Percentiles rank a stretch among this genome's conserved stretches.
phyloP scores from a whole-genome alignment of 2,329 filamentous ascomycete genomes.

The Aureobasidium leucospermi region DNA sequence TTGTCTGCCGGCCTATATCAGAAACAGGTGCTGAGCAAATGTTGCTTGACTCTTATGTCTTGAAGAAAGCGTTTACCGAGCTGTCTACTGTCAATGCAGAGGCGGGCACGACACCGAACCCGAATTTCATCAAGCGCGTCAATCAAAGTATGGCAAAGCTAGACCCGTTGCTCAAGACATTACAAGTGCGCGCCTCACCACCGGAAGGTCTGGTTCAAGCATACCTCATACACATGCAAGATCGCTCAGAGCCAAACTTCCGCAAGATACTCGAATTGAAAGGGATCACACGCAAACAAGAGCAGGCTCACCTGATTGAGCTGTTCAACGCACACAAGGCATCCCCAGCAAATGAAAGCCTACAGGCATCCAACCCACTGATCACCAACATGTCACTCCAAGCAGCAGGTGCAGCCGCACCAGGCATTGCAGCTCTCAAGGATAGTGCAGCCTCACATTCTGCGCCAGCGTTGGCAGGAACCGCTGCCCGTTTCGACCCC shows the following conservation, averaged over 20 bases:
- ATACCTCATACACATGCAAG: conserved; percentile 93
- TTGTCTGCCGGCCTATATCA: conserved; percentile 82
- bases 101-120: conserved; percentile 44
- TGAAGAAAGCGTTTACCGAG: conserved; percentile 70
- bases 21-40: conserved; percentile 97
- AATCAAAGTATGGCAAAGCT: conserved; percentile 77
- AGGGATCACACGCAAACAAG: conserved; percentile 70
- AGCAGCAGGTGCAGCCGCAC: conserved; percentile 41
- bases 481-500: conserved; percentile 60
- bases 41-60: conserved; percentile 87
- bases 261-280: conserved; percentile 93
- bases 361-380: conserved; percentile 60
- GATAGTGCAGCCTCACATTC: conserved; percentile 22
- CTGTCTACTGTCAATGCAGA: conserved; percentile 57
- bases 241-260: conserved; percentile 91
- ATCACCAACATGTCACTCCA: conserved; percentile 52
- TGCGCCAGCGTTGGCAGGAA: conserved; percentile 29
- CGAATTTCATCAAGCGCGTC: conserved; percentile 77
- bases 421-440: conserved; percentile 16
- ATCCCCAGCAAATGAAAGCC: conserved; percentile 56
- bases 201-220: conserved; percentile 93
- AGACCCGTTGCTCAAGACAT: conserved; percentile 87
- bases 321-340: conserved; percentile 82
- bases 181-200: conserved; percentile 86
- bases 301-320: conserved; percentile 77